These are phyloP conservation scores for Raffaelea arxii DNA, from an alignment of 2,329 filamentous ascomycete genomes.

Conservation along the genomic window DNA sequence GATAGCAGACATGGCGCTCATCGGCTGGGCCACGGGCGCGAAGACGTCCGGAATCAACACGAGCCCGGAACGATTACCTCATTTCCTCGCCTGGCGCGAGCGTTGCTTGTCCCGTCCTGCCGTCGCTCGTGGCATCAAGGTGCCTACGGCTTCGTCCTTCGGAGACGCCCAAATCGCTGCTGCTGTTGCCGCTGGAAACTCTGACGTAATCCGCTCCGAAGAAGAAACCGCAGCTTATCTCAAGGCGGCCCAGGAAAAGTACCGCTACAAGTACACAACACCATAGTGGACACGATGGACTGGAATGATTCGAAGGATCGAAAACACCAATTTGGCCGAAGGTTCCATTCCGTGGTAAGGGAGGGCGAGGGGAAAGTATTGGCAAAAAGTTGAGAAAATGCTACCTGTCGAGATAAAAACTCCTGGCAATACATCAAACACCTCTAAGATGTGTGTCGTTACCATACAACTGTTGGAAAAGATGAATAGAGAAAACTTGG, in stretches of 20 bases:
- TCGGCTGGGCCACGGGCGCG: slow-evolving; percentile 56
- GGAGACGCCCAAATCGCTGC: slow-evolving; percentile 29
- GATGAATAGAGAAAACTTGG: too few species aligned
- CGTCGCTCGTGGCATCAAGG: slow-evolving; percentile 52
- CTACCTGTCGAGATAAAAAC: too few species aligned
- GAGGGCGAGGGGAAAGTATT: too few species aligned
- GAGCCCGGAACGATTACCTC: slow-evolving; percentile 51
- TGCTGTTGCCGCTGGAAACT: slow-evolving; percentile 26
- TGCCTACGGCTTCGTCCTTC: slow-evolving; percentile 37
- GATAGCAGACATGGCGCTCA: slow-evolving; percentile 63
- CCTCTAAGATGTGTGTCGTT: too few species aligned
- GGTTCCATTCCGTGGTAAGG: neutral
- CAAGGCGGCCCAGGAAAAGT: slow-evolving; percentile 33
- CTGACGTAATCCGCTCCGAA: slow-evolving; percentile 37
- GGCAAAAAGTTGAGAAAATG: too few species aligned
- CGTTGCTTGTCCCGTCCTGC: slow-evolving; percentile 48
- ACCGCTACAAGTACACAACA: slow-evolving; percentile 36
- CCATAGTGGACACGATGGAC: too few species aligned
- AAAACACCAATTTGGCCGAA: neutral
- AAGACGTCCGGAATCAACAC: slow-evolving; percentile 55
- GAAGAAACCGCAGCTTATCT: slow-evolving; percentile 25
- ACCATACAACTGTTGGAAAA: too few species aligned
- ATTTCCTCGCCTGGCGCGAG: slow-evolving; percentile 58
- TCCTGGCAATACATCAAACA: too few species aligned
- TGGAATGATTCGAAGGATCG: too few species aligned